Conservation (phyloP, 345 rosid species). For the Citrus hindsii region DNA sequence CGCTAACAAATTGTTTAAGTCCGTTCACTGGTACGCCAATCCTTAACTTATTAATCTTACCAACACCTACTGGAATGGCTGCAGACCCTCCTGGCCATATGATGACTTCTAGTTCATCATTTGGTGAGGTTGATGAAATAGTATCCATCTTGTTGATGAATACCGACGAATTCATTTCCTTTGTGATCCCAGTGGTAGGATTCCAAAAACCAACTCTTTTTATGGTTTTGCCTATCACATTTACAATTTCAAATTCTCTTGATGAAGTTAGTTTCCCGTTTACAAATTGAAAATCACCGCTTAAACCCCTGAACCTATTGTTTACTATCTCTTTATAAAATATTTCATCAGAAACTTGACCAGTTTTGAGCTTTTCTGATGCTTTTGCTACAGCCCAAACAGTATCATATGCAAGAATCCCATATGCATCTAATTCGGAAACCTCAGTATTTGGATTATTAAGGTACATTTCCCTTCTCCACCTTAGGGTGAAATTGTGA, state of each 20-base stretch:
- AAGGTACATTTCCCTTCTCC: conserved; percentile 12
- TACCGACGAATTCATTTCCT: neutral
- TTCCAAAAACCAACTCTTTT: conserved; percentile 35
- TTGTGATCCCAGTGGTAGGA: conserved; percentile 11
- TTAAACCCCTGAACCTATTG: conserved; percentile 26
- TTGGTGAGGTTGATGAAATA: conserved; percentile 2
- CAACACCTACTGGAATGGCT: conserved; percentile 13
- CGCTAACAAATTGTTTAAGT: conserved; percentile 18
- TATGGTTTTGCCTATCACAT: conserved; percentile 24
- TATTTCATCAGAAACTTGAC: neutral
- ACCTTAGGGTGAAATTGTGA: conserved; percentile 22
- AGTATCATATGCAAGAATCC: conserved; percentile 33
- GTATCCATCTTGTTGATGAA: neutral
- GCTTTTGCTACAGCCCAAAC: conserved; percentile 29
- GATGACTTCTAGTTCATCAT: conserved; percentile 6
- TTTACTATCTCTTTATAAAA: conserved; percentile 16
- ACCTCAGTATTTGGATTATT: conserved; percentile 7
- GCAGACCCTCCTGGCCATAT: conserved; percentile 39
- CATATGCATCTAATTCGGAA: conserved; percentile 16
- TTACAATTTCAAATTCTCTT: conserved; percentile 30
- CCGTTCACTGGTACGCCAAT: conserved; percentile 34
- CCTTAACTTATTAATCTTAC: conserved; percentile 10
- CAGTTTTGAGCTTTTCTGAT: conserved; percentile 6
- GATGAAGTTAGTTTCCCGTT: conserved; percentile 18
- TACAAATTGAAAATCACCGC: conserved; percentile 23